Conservation (phyloP, 2,329 filamentous ascomycete species). For the Byssoonygena ceratinophila region DNA sequence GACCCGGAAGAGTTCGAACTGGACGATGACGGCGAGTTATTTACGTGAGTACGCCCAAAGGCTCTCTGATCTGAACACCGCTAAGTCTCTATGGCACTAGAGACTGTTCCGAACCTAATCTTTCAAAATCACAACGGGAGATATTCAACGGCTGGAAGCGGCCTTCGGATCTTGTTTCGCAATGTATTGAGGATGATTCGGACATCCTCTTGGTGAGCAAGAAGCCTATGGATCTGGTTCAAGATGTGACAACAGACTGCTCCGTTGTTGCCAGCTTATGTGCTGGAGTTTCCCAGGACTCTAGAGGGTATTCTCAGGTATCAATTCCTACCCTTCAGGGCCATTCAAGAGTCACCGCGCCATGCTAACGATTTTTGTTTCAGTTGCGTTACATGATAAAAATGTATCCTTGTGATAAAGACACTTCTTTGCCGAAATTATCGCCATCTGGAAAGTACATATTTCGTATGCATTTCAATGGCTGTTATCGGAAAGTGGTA, state of each 20-base stretch:
- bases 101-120: constrained; percentile 56
- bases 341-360: no score
- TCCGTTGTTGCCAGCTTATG: constrained; percentile 94
- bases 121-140: constrained; percentile 62
- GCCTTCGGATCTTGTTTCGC: constrained; percentile 53
- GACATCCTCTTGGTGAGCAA: constrained; percentile 47
- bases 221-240: constrained; percentile 67
- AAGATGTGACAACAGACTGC: constrained; percentile 92
- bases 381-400: constrained; percentile 54
- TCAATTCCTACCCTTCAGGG: not conserved
- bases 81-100: constrained; percentile 36
- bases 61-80: constrained; percentile 2
- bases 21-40: constrained; percentile 43
- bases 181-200: not conserved
- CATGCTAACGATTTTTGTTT: not conserved
- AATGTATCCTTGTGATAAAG: constrained; percentile 63
- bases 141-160: constrained; percentile 80
- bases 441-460: constrained; percentile 83
- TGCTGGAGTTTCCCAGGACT: constrained; percentile 60
- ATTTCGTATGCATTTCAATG: constrained; percentile 90
- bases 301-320: constrained; percentile 60
- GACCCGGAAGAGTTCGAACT: constrained; percentile 51
- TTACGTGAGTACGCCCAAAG: constrained; percentile 42
- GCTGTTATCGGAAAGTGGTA: constrained; percentile 72
- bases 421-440: constrained; percentile 46